Base-by-base conservation (phyloP, 495 filamentous ascomycete genomes). In the Lophium mytilinum region DNA sequence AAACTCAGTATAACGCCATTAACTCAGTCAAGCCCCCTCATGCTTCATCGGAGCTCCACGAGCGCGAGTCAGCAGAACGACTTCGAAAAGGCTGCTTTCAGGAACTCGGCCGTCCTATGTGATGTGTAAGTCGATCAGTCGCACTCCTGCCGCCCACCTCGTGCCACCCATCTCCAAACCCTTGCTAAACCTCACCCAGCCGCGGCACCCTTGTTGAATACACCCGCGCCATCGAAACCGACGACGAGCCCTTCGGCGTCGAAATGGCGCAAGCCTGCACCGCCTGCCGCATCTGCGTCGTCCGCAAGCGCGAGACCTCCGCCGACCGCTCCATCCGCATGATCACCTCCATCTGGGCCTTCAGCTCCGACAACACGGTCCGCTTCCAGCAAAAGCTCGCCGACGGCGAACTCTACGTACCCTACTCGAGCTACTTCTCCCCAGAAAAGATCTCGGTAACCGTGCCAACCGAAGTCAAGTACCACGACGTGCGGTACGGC, bases 381-480 rank as follows among this genome's bases (percentile, higher is more conserved):
- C 60, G 71, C n/a, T 40, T 72, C 52, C 66, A 74, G 56, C 69
- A 72, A 43, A 69, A 71, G 46, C 52, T 74, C 10, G 53, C 60
- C 15, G 71, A 74, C 18, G 52, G 60, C 19, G 64, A 66, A 48
- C 62, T 70, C 30, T 65, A 70, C 11, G 53, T 73, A 7, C 71
- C 71, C 9, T 73, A 71, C 52, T 66, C 69, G 35, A 66, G 67
- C 33, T 74, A 68, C 58, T 73, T 71, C 50, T 53, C 55, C 7
- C 66, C 69, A 9, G 47, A 61, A 24, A 74, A 73, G 52, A 67
- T 74, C 41, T 60, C 63, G 1, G 40, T 74, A 3, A 60, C 67
- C 8, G 55, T 68, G 3, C 59, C 57, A 10, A 63, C 68, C 11
- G 50, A 58, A 24, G 55, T 73, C 15, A 57, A 52, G 37, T 71